Base-by-base conservation (phyloP, 2,329 filamentous ascomycete genomes). In the Rhinocladiella mackenziei region DNA sequence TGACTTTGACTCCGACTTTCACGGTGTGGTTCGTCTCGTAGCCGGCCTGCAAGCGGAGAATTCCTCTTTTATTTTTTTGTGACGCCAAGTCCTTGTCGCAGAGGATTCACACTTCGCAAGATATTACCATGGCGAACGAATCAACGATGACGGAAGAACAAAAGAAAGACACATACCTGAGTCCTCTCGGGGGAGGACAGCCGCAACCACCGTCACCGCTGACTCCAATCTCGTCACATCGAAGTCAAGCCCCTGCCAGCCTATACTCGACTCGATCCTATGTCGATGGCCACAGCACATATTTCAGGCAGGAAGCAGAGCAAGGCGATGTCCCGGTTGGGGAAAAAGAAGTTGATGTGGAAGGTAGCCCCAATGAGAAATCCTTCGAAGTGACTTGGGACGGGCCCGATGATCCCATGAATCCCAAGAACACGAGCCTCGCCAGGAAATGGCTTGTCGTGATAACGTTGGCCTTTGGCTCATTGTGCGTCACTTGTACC, bases 401-500 rank as follows among this genome's bases (percentile, higher is more conserved):
- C 28, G 79, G 78, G 4, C 81, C 88, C 45, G 67, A 71, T 35
- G 89, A 96, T 61, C 82, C 84, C 0, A 62, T 79, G 64, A 85
- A 83, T 56, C 89, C 89, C 0, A 78, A 83, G 46, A 87, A 78
- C 61, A 80, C 87, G 69, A 68, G 65, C 11, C 73, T 64, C 13
- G 60, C 66, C n/a, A 76, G 79, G 50, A 89, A 89, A 60, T 96
- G 91, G 91, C 44, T 80, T 20, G 83, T 95, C 50, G 81, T 89
- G 1, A 55, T 80, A 25, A 83, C 95, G 45, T 75, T 89, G n/a
- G 81, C 82, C 7, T 62, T 75, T 43, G 84, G 83, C 5, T 86
- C 86, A 34, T 72, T 92, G 47, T 91, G 86, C 64, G 89, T 95
- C 84, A 94, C 89, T 6, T 88, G 83, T 61, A 80, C 86, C 1